Conservation (phyloP, 768 basidiomycete genomes). For the Lactarius pseudohatsudake region DNA sequence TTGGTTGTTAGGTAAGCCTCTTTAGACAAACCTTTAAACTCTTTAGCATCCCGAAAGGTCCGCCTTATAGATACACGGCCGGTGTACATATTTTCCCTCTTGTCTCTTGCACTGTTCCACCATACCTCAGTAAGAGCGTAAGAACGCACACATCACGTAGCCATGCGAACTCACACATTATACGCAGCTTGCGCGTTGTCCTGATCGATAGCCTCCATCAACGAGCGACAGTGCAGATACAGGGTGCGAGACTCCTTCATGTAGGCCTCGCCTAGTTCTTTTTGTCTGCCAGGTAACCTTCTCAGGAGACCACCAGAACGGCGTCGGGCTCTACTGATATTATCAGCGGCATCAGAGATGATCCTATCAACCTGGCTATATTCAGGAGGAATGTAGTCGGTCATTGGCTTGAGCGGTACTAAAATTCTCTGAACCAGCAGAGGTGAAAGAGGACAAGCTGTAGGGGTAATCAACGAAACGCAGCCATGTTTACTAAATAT, state of each 20-base stretch:
- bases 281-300: too few relatives aligned
- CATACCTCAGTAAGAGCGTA: not conserved
- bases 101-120: not conserved
- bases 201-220: too few relatives aligned
- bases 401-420: not conserved
- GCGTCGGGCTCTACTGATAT: not conserved
- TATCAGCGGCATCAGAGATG: not conserved
- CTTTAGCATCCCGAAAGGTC: too few relatives aligned
- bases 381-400: not conserved
- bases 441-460: not conserved
- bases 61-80: too few relatives aligned
- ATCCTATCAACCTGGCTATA: rapidly evolving
- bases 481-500: not conserved
- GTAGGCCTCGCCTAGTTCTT: not conserved
- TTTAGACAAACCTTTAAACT: not conserved
- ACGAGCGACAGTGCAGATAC: not conserved
- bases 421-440: not conserved
- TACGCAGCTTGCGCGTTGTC: too few relatives aligned
- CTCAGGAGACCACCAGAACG: too few relatives aligned
- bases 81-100: too few relatives aligned
- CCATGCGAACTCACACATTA: not conserved
- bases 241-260: not conserved
- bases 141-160: not conserved
- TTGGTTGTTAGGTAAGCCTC: rapidly evolving
- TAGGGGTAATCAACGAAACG: not conserved